phyloP scores from a whole-genome alignment of 495 filamentous ascomycete species.

The Chaetomium fimeti region DNA sequence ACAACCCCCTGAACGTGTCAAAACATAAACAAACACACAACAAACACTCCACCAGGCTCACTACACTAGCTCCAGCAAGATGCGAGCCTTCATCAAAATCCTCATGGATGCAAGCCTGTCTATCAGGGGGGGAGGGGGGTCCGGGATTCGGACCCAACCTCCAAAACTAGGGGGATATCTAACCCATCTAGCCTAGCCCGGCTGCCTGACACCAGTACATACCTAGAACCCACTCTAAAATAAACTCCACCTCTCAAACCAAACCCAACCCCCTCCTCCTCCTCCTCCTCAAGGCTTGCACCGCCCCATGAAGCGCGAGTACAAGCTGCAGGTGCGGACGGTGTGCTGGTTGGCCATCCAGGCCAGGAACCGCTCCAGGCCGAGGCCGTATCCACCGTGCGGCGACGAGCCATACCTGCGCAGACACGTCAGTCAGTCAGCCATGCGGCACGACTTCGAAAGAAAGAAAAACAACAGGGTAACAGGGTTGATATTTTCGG shows the following conservation, averaged over 20 bases:
- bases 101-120: not conserved
- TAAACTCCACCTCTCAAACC: not conserved
- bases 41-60: not conserved
- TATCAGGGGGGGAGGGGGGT: not conserved
- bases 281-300: slow-evolving; percentile 69
- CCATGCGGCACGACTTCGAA: not conserved
- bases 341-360: slow-evolving; percentile 94
- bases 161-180: not conserved
- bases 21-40: not conserved
- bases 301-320: slow-evolving; percentile 89
- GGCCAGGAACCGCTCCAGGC: slow-evolving; percentile 92
- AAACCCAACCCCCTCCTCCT: not conserved
- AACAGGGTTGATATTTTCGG: too few species aligned
- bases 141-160: not conserved
- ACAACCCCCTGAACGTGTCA: not conserved
- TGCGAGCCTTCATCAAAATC: not conserved
- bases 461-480: not conserved
- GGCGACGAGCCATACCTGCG: slow-evolving; percentile 86
- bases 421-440: not conserved
- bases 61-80: not conserved
- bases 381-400: slow-evolving; percentile 94
- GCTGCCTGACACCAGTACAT: not conserved
- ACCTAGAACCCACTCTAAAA: not conserved
- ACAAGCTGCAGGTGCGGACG: slow-evolving; percentile 84
- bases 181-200: not conserved